These are phyloP conservation scores for Starmera pachycereana DNA, from an alignment of 805 yeast species.

Conservation along the genomic window DNA sequence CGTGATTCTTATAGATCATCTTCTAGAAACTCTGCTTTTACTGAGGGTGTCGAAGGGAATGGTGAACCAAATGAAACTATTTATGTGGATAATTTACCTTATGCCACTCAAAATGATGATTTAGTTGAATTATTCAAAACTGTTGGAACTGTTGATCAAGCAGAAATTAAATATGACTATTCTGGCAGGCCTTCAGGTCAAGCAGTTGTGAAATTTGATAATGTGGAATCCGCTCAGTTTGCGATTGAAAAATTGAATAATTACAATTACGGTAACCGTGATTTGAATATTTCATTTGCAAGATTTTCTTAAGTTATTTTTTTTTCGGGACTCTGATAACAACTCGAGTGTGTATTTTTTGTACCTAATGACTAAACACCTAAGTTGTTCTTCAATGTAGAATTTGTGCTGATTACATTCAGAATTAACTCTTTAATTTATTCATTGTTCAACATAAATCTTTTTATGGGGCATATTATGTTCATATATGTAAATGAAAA, in stretches of 20 bases:
- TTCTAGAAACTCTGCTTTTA: constrained; percentile 41
- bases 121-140: constrained; percentile 78
- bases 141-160: constrained; percentile 63
- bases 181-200: constrained; percentile 66
- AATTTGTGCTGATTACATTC: no score
- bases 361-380: no score
- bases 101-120: constrained; percentile 80
- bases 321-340: no score
- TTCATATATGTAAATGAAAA: no score
- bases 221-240: constrained; percentile 54
- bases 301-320: constrained; percentile 14
- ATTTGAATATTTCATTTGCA: constrained; percentile 61
- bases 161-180: constrained; percentile 59
- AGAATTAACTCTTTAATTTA: no score
- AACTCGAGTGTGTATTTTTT: no score
- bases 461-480: no score
- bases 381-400: no score
- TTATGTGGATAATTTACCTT: constrained; percentile 74
- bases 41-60: constrained; percentile 52
- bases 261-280: constrained; percentile 80
- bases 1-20: constrained; percentile 1
- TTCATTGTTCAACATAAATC: no score
- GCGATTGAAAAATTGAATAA: constrained; percentile 70
- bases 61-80: constrained; percentile 54
- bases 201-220: constrained; percentile 76